Evolutionary conservation across 1,139 yeast species (phyloP).

Genomic region (Cylindricascospora bacillispora): DNA sequence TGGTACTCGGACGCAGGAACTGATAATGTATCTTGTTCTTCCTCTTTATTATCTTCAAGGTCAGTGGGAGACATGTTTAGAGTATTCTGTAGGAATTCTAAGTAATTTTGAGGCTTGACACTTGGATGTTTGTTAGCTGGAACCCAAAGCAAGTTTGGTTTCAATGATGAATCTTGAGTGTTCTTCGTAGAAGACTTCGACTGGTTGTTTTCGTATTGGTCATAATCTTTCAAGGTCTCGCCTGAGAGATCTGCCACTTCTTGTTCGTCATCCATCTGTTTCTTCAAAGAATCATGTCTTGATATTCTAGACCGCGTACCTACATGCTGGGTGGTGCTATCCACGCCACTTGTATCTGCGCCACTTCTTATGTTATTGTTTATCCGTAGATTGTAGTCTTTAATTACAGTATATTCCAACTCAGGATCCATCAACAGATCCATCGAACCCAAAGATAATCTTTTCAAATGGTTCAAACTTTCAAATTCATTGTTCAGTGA

Average conservation of each 20-base stretch:
- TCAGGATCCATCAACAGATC: constrained; percentile 23
- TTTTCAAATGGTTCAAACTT: constrained; percentile 21
- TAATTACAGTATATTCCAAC: constrained; percentile 12
- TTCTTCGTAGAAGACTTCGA: constrained; percentile 12
- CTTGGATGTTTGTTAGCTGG: constrained; percentile 93
- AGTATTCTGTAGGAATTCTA: constrained; percentile 66
- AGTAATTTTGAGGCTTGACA: constrained; percentile 83
- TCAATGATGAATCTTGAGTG: too few relatives aligned
- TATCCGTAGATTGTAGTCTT: not conserved
- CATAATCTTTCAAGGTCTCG: constrained; percentile 1
- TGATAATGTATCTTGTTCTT: not conserved
- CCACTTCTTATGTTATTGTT: not conserved
- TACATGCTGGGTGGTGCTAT: constrained; percentile 7
- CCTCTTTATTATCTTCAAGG: constrained; percentile 7
- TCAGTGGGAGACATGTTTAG: constrained; percentile 57
- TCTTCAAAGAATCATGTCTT: constrained; percentile 1
- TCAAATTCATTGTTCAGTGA: constrained; percentile 21
- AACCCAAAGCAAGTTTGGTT: constrained; percentile 58
- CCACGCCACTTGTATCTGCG: too few relatives aligned
- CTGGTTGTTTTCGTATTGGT: not conserved
- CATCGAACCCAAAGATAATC: constrained; percentile 24
- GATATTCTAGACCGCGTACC: constrained; percentile 2
- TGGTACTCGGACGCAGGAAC: not conserved
- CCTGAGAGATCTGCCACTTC: not conserved
- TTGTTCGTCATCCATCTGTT: not conserved